These are phyloP conservation scores for Hyphopichia buzzinii DNA, from an alignment of 1,139 yeast species.

Conservation along the genomic window DNA sequence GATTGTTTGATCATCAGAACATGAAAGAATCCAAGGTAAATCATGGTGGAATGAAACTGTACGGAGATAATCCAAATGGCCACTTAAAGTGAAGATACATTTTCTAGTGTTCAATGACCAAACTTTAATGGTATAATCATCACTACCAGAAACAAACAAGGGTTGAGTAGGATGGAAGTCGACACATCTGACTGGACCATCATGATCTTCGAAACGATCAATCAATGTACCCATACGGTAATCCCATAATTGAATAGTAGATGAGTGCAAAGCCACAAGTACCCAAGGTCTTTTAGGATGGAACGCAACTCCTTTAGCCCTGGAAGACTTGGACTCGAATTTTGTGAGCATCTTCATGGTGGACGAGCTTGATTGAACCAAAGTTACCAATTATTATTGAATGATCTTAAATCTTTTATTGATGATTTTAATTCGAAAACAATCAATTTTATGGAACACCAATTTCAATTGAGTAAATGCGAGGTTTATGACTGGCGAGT, in stretches of 20 bases:
- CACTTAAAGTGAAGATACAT: constrained; percentile 84
- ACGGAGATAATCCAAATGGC: constrained; percentile 94
- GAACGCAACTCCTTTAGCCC: constrained; percentile 98
- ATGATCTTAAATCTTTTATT: no score
- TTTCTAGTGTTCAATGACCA: constrained; percentile 94
- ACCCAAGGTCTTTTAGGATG: constrained; percentile 98
- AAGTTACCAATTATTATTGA: background rate
- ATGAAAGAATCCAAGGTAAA: constrained; percentile 94
- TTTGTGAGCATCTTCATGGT: constrained; percentile 95
- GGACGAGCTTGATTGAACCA: constrained; percentile 4
- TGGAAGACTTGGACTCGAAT: constrained; percentile 97
- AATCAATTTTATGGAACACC: background rate
- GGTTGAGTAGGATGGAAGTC: constrained; percentile 99
- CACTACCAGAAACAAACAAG: constrained; percentile 94
- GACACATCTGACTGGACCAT: constrained; percentile 95
- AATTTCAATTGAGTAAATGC: background rate
- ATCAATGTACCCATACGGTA: constrained; percentile 98
- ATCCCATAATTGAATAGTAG: constrained; percentile 97
- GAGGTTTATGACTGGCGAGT: constrained; percentile 2
- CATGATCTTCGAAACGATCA: constrained; percentile 96
- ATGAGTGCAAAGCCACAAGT: constrained; percentile 88
- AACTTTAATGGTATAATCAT: constrained; percentile 90
- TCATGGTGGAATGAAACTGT: constrained; percentile 94
- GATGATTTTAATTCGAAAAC: no score
- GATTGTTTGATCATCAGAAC: constrained; percentile 97